Base-by-base conservation (phyloP, 2,329 filamentous ascomycete genomes). In the Fusarium dlaminii region DNA sequence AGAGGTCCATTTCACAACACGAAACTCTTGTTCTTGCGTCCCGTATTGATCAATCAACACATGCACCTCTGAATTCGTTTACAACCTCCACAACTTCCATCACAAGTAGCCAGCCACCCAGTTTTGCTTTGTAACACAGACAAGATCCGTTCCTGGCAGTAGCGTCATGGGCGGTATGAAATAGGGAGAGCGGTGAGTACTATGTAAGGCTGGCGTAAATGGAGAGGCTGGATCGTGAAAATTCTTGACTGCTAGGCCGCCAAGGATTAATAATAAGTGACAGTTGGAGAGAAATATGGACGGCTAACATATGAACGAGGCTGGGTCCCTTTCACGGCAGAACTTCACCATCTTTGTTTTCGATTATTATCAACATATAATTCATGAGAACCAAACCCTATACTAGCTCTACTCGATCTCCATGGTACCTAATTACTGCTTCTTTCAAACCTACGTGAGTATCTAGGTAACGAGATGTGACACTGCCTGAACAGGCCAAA, bases 21-120 rank as follows among this genome's bases (percentile, higher is more conserved):
- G 65, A 60, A 58, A 32, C 55, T 51, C 64, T 48, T 45, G 36
- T 58, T 64, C 55, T 68, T 72, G 69, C 63, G 64, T 72, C 68
- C 69, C 58, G 68, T 68, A 52, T 69, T 65, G 40, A 72, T 72
- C 64, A 30, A 72, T 72, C 59, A 63, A 60, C 36, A 46, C 64
- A 63, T 72, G 48, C 48, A 55, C 66, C 36, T 61, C 14, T 32
- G 30, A 12, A 29, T 48, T 49, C 39, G n/a, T 30, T 56, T 43
- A 56, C 49, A 58, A 60, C 70, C 60, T 73, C 69, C 69, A 62
- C 60, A 73, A 48, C 55, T 56, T 73, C 69, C 60, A 63, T 66
- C 65, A 34, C 65, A 66, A 70, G 52, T 59, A 45, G 43, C 29
- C 55, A 54, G 65, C 30, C 62, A 45, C 39, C 29, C 55, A 57